These are phyloP conservation scores for Aphelidium insulamus DNA, from an alignment of 371 early-diverging fungal species.

Conservation along the genomic window DNA sequence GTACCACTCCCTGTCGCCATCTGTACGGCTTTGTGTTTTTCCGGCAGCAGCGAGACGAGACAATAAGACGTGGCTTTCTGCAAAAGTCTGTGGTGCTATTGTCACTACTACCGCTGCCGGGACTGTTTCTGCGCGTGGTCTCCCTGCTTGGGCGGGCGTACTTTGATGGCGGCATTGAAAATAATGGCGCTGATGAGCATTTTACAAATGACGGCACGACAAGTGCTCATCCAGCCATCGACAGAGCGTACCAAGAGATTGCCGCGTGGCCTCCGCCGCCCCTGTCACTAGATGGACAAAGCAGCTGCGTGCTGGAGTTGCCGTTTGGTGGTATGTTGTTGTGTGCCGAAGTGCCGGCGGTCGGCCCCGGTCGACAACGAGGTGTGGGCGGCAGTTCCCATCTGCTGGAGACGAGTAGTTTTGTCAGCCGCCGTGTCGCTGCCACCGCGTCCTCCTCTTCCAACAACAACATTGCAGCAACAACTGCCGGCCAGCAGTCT, in stretches of 20 bases:
- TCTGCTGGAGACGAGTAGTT: conserved; percentile 47
- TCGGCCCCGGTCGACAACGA: too few species aligned
- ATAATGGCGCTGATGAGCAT: too few species aligned
- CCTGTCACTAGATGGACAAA: too few species aligned
- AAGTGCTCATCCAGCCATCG: too few species aligned
- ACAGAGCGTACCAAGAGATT: too few species aligned
- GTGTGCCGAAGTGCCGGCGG: conserved; percentile 49
- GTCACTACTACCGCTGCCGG: conserved; percentile 68
- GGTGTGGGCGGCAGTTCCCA: conserved; percentile 53
- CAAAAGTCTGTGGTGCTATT: conserved; percentile 68
- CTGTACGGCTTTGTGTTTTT: conserved; percentile 85
- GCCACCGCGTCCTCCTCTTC: too few species aligned
- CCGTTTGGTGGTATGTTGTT: conserved; percentile 46
- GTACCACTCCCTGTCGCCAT: conserved; percentile 36
- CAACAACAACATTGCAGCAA: too few species aligned
- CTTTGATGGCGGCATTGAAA: conserved; percentile 52
- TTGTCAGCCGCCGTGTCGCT: too few species aligned
- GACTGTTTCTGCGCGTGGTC: conserved; percentile 54
- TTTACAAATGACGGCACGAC: too few species aligned
- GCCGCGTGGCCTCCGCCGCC: too few species aligned
- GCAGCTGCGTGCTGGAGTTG: conserved; percentile 37
- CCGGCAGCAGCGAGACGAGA: conserved; percentile 63
- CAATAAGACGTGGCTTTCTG: conserved; percentile 71
- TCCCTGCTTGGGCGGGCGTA: conserved; percentile 49
- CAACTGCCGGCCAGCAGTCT: too few species aligned